Conservation (phyloP, 1,139 yeast species). For the Diutina sp. region DNA sequence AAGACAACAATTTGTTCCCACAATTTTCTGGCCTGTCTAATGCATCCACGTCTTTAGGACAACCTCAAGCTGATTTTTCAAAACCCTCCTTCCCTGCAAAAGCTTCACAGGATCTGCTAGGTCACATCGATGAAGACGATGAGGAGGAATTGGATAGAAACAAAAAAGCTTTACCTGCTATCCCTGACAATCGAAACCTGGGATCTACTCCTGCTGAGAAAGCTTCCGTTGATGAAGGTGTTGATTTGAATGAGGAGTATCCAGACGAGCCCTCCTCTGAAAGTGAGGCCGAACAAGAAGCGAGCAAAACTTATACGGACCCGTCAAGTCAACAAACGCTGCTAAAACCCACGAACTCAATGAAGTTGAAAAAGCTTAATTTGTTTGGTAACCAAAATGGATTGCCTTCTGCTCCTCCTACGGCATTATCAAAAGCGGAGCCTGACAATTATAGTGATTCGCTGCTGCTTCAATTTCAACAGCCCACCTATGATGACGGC, state of each 20-base stretch:
- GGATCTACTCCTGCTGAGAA: not conserved
- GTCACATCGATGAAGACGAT: not conserved
- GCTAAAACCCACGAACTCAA: not conserved
- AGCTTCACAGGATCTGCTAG: not conserved
- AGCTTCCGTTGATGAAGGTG: not conserved
- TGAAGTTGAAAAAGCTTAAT: not conserved
- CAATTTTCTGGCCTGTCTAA: not conserved
- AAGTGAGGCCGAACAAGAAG: not conserved
- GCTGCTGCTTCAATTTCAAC: not conserved
- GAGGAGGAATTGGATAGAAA: not conserved
- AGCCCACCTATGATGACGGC: not conserved
- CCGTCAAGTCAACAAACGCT: not conserved
- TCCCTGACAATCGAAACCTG: not conserved
- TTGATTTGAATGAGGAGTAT: not conserved
- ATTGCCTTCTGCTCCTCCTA: not conserved
- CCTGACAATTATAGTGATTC: not conserved
- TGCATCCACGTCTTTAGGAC: not conserved
- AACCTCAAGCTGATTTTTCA: not conserved
- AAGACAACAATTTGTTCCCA: not conserved
- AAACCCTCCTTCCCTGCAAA: not conserved
- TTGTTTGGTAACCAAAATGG: not conserved
- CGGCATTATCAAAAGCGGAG: not conserved
- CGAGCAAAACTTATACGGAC: not conserved
- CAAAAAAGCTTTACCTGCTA: not conserved
- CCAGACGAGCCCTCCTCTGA: not conserved